Evolutionary conservation across 495 filamentous ascomycete genomes (phyloP), one percentile per base, ranked within the genome.

Genomic region (Penicillium crystallinum): DNA sequence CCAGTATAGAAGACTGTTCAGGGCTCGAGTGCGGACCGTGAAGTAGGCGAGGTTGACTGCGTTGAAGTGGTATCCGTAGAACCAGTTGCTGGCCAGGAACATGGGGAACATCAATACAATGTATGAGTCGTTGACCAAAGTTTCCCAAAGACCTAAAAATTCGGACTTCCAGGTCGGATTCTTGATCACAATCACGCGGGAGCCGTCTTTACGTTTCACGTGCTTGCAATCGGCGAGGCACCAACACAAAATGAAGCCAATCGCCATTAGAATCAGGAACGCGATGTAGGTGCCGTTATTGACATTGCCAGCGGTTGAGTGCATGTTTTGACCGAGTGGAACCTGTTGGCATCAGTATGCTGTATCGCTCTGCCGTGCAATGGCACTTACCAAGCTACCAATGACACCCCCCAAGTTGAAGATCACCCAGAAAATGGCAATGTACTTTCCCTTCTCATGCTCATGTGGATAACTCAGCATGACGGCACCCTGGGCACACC

Each of bases 381-480:
- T 15, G 23, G 22, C 10, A 55, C 77, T 64, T 71, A 85, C 85
- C 72, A 96, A 76, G 53, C 84, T 84, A 25, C 92, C 92, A 74
- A 96, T 89, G 49, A 96, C 91, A 61, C 83, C 91, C 54, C 92
- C 91, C 29, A 90, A 66, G 68, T 97, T 97, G 78, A 96, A 97
- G 59, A 97, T 96, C 48, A 88, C 81, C 91, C 91, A 97, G 70
- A 97, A 96, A 67, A 83, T 81, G 35, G 87, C 86, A 62, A 96
- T 96, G 63, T 88, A 97, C 37, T 86, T 81, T 35, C 91, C 91
- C 73, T 97, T 97, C 41, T 82, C 75, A 15, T 79, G 70, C 63
- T 96, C 91, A 37, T 78, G 73, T 0, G 91, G 91, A 67, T 97
- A 96, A 49, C 86, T 84, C 85, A 96, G 91, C 91, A 97, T 96